Percentiles rank a stretch among this genome's conserved stretches.
Conservation (phyloP, 2,329 filamentous ascomycete species). For the Stagonosporopsis vannaccii region DNA sequence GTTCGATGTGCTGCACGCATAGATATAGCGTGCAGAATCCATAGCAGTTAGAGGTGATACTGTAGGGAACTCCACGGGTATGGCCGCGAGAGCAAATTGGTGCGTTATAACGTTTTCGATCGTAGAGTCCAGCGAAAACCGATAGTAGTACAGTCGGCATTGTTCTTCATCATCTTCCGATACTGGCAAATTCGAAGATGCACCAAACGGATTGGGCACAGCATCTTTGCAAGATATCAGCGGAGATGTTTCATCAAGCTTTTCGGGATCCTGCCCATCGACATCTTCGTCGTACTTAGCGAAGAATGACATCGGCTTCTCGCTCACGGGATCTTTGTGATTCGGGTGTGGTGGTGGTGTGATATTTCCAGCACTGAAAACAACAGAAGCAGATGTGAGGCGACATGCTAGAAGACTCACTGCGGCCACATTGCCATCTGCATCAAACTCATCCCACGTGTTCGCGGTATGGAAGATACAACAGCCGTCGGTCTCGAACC, state of each 20-base stretch:
- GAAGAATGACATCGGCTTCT: conserved; percentile 56
- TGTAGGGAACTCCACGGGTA: conserved; percentile 74
- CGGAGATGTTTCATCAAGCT: conserved; percentile 35
- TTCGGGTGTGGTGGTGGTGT: conserved; percentile 55
- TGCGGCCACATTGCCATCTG: conserved; percentile 44
- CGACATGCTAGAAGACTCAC: conserved; percentile 73
- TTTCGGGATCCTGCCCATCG: conserved; percentile 33
- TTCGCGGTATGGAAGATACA: conserved; percentile 78
- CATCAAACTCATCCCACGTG: conserved; percentile 65
- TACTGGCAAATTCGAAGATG: conserved; percentile 30
- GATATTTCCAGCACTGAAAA: conserved; percentile 71
- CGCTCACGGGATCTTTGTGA: conserved; percentile 40
- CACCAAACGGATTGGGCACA: conserved; percentile 14
- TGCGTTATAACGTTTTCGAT: conserved; percentile 58
- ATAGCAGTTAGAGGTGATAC: conserved; percentile 64
- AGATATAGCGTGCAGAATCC: conserved; percentile 66
- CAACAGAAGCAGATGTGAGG: conserved; percentile 68
- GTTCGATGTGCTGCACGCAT: conserved; percentile 69
- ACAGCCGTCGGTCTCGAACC: conserved; percentile 73
- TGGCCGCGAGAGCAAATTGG: conserved; percentile 69
- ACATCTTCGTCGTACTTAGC: conserved; percentile 52
- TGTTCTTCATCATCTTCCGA: conserved; percentile 64
- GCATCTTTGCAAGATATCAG: conserved; percentile 17
- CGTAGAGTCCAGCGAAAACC: conserved; percentile 58
- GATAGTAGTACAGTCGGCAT: conserved; percentile 74